Percentiles rank a stretch among this genome's conserved stretches.
These are phyloP conservation scores for Aspergillus sp. DNA, from an alignment of 2,329 filamentous ascomycete genomes.

Conservation along the genomic window DNA sequence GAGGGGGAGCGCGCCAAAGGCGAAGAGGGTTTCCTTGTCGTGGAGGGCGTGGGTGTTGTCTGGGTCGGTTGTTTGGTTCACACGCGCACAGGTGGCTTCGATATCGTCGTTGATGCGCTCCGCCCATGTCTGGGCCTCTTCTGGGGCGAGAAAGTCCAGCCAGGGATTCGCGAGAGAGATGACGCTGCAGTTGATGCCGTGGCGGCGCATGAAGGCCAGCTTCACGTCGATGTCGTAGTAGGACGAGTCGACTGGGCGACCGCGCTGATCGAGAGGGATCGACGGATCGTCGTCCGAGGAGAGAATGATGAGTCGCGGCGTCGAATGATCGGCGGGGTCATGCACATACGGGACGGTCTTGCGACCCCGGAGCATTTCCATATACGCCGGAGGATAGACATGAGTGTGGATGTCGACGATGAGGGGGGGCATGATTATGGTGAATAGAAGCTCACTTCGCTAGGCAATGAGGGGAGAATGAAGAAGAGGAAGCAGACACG, in stretches of 20 bases:
- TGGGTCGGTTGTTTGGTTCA: constrained; percentile 26
- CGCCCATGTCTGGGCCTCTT: constrained; percentile 64
- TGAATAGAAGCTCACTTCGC: too few species aligned
- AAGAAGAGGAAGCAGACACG: neutral
- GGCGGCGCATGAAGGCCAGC: constrained; percentile 81
- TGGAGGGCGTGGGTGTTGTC: constrained; percentile 17
- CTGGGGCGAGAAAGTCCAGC: constrained; percentile 74
- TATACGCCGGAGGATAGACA: constrained; percentile 61
- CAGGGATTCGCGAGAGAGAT: constrained; percentile 91
- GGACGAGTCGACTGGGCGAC: constrained; percentile 77
- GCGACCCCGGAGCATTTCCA: constrained; percentile 56
- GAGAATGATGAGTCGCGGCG: constrained; percentile 47
- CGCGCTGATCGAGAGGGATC: constrained; percentile 51
- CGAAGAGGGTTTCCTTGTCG: constrained; percentile 69
- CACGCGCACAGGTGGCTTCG: constrained; percentile 63
- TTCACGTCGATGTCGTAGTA: constrained; percentile 81
- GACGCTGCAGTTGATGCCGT: constrained; percentile 78
- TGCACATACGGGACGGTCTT: constrained; percentile 47
- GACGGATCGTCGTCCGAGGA: constrained; percentile 45
- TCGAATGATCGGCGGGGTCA: constrained; percentile 32
- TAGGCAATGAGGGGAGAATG: neutral
- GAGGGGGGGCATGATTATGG: constrained; percentile 32
- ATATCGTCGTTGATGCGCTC: constrained; percentile 74
- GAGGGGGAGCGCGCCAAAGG: constrained; percentile 79
- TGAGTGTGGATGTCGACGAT: constrained; percentile 64